Evolutionary conservation across 495 filamentous ascomycete species (phyloP), one percentile per base, ranked within the genome.

Genomic region (Rhypophila decipiens): DNA sequence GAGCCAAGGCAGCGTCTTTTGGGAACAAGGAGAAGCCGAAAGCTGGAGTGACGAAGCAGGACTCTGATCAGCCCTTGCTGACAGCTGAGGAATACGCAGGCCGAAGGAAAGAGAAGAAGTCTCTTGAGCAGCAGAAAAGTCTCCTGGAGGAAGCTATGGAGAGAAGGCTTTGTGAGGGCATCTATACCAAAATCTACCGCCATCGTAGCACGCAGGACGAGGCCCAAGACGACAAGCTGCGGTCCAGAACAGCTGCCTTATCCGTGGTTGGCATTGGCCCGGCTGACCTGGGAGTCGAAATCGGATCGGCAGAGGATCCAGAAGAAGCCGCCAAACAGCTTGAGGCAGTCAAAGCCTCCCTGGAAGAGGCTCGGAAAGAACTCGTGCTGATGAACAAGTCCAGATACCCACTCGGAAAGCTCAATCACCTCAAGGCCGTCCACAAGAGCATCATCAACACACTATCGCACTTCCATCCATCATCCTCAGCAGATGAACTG

Each of bases 361-460:
- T 99, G 22, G 79, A 83, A 29, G 71, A 71, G 33, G 89, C 93
- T 2, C 76, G 90, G 45, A 81, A 84, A 46, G 80, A 81, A 52
- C 66, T 97, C 23, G 70, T 80, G 15, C 78, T 82, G 33, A 97
- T 98, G 91, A 85, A 89, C 58, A 79, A 90, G 39, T 83, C 87
- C 42, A 82, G 81, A 54, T 90, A 86, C 63, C 93, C 93, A 3
- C 69, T 95, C 4, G 93, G 90, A 11, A 99, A 99, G 67, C 80
- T 99, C 24, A 84, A 86, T 53, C 83, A 88, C 57, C 78, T 99
- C 43, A 91, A 90, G 44, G 78, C 83, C 5, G 84, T 88, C 0
- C 91, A 97, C 61, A 95, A 96, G 70, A 82, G 81, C 53, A 96
- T 99, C 41, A 93, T 99, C 35, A 90, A 96, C 67, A 85, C 87